Conservation (phyloP, 495 filamentous ascomycete species). For the Aspergillus asperescens region DNA sequence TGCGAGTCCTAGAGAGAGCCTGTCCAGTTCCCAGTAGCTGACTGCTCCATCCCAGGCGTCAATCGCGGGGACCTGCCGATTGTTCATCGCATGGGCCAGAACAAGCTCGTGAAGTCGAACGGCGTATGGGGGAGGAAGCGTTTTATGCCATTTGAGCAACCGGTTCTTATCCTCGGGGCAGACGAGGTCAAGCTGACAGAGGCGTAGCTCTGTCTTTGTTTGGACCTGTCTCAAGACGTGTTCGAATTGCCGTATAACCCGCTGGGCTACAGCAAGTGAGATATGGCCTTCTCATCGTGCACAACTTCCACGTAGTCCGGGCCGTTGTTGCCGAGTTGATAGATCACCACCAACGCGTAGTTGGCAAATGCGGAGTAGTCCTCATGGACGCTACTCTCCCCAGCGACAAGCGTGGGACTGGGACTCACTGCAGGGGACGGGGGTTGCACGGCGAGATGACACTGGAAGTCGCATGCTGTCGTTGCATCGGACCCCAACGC, state of each 20-base stretch:
- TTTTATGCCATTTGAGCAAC: constrained; percentile 20
- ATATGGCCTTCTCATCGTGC: background rate
- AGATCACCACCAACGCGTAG: background rate
- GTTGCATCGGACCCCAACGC: constrained; percentile 43
- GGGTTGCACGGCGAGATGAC: constrained; percentile 43
- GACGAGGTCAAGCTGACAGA: constrained; percentile 15
- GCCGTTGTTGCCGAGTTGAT: too few species aligned
- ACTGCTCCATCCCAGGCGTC: constrained; percentile 22
- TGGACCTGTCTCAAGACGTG: constrained; percentile 15
- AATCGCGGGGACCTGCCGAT: constrained; percentile 22
- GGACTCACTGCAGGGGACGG: background rate
- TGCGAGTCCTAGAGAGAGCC: constrained; percentile 27
- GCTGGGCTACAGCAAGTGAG: background rate
- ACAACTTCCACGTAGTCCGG: too few species aligned
- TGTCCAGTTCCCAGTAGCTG: constrained; percentile 29
- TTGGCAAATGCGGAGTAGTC: background rate
- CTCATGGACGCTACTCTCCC: too few species aligned
- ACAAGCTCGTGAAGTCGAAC: constrained; percentile 29
- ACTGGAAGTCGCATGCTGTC: constrained; percentile 49
- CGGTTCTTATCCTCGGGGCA: constrained; percentile 16
- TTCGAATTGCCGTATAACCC: constrained; percentile 21
- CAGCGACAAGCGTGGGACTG: background rate
- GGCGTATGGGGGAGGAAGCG: constrained; percentile 15
- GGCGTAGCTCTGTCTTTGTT: background rate
- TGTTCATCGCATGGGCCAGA: constrained; percentile 10